Percentiles rank a stretch among this genome's conserved stretches.
Evolutionary conservation across 805 yeast species (phyloP).

Genomic region (Pichia paraexigua): DNA sequence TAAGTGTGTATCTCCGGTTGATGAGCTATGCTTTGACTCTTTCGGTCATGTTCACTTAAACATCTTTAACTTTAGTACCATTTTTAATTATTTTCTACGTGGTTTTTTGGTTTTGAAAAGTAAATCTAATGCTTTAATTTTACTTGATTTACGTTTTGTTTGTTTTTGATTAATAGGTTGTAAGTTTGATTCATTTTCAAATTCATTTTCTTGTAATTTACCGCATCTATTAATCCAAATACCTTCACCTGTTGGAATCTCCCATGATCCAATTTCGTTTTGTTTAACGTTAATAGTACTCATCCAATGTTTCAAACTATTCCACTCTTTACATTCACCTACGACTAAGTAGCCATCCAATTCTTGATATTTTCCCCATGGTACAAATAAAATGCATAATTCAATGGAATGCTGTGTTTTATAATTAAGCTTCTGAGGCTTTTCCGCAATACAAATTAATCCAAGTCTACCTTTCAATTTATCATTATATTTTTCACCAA

Average conservation of each 20-base stretch:
- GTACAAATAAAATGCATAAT: conserved; percentile 20
- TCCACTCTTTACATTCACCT: conserved; percentile 19
- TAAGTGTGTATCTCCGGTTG: conserved; percentile 46
- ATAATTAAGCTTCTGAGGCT: neutral
- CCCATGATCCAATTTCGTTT: conserved; percentile 7
- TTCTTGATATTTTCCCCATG: conserved; percentile 12
- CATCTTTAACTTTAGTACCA: conserved; percentile 19
- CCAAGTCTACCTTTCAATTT: conserved; percentile 2
- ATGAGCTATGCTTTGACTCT: conserved; percentile 37
- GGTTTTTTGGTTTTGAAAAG: conserved; percentile 12
- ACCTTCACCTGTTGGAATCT: conserved; percentile 7
- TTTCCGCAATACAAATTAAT: conserved; percentile 16
- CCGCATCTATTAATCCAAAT: conserved; percentile 23
- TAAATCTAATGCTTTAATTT: conserved; percentile 17
- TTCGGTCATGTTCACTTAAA: conserved; percentile 45
- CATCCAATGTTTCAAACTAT: conserved; percentile 1
- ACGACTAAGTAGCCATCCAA: conserved; percentile 16
- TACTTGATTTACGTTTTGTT: neutral
- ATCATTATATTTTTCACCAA: neutral
- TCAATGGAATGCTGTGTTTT: conserved; percentile 10
- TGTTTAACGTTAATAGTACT: conserved; percentile 13
- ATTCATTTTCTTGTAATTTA: conserved; percentile 4
- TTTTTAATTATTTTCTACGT: neutral
- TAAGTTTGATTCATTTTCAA: neutral
- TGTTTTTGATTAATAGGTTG: neutral